Evolutionary conservation across 2,329 filamentous ascomycete genomes (phyloP), one percentile per base, ranked within the genome.

Genomic region (Cytospora chrysosperma): DNA sequence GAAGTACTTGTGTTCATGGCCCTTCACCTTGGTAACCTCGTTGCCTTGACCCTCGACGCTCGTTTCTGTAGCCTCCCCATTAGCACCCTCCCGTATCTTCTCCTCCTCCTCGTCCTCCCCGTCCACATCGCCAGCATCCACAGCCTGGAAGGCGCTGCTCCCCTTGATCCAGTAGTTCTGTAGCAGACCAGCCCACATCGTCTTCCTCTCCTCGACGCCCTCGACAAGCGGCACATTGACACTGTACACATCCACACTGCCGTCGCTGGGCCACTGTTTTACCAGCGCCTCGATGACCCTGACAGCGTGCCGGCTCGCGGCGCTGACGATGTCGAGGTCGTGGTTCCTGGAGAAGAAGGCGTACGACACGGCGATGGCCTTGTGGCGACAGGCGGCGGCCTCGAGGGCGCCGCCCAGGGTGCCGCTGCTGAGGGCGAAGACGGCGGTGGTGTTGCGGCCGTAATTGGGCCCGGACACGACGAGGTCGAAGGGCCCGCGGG

Each of bases 121-220:
- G 63, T 89, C 86, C 4, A 83, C 85, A 3, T 82, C 80, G 15
- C 85, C 83, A 54, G 88, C 85, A 57, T 90, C 88, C 32, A 94
- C 82, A 73, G 92, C 93, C 70, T 92, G 83, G 75, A 97, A 98
- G 72, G 92, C 97, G 63, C 90, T 91, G 30, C 32, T 59, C 4
- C 90, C 91, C n/a, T 84, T 82, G 24, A 81, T 81, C 95, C 95
- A 99, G 72, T 89, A 88, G 75, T 98, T 99, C 77, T 97, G 92
- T 71, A 98, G 78, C 83, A 97, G 90, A 66, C 86, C 80, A 2
- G 95, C 94, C 78, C 88, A 97, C n/a, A 95, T 71, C 4, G 93
- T 87, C 77, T 91, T 92, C 60, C 84, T 82, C 21, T 79, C 74
- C 69, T 88, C 88, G 1, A 97, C 86, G 8, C 87, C 89, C 65